Conservation (phyloP, 148 eudicot genomes). For the Amaranthus hypochondriacus region DNA sequence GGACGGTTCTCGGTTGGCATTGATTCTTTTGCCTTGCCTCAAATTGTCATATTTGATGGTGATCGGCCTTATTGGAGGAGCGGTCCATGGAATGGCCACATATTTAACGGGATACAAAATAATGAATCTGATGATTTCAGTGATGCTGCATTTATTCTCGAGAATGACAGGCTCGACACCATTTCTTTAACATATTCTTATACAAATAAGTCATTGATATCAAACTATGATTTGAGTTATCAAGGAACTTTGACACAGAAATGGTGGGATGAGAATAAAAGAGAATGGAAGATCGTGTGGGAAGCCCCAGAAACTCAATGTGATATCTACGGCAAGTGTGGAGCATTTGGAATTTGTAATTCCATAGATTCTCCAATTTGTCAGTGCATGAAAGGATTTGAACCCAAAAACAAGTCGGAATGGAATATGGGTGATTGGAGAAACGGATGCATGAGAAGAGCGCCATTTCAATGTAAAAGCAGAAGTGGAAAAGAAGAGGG, state of each 20-base stretch:
- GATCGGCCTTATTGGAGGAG: conserved; percentile 14
- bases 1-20: conserved; percentile 19
- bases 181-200: conserved; percentile 7
- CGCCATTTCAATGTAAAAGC: conserved; percentile 6
- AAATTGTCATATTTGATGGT: conserved; percentile 4
- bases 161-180: conserved; percentile 6
- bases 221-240: conserved; percentile 3
- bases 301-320: neutral
- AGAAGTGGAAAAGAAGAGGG: conserved; percentile 10
- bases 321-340: conserved; percentile 23
- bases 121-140: neutral
- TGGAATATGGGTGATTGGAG: conserved; percentile 17
- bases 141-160: conserved; percentile 16
- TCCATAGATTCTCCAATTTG: conserved; percentile 1
- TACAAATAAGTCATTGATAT: neutral
- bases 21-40: neutral
- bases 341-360: conserved; percentile 20
- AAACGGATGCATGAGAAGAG: conserved; percentile 21
- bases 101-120: conserved; percentile 11
- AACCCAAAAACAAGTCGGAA: conserved; percentile 7
- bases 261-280: conserved; percentile 2
- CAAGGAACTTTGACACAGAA: conserved; percentile 3
- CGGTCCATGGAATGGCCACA: conserved; percentile 30
- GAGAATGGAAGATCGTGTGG: conserved; percentile 2
- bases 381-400: conserved; percentile 19